Conservation (phyloP, 2,329 filamentous ascomycete genomes). For the Epichloe sp. region DNA sequence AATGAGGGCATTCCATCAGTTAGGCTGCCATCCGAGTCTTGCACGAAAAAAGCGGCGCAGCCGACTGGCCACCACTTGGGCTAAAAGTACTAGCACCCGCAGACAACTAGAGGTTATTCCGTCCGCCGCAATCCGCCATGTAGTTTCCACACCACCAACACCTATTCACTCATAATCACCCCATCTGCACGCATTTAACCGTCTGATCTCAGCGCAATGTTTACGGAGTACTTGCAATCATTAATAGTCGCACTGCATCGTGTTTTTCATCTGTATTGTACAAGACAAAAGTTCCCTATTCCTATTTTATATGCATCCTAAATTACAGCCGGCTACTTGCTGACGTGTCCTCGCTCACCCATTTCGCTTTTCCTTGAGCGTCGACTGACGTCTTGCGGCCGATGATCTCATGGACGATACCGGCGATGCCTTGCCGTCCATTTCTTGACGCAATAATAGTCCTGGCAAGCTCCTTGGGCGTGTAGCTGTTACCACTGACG, state of each 20-base stretch:
- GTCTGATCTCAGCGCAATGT: neutral
- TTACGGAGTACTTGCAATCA: no score
- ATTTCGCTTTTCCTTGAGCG: conserved; percentile 28
- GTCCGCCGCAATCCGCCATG: no score
- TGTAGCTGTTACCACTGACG: conserved; percentile 26
- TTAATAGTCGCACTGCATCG: neutral
- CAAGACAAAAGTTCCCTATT: neutral
- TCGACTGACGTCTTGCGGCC: conserved; percentile 43
- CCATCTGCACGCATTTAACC: neutral
- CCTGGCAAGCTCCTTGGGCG: conserved; percentile 45
- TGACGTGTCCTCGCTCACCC: conserved; percentile 19
- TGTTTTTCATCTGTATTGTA: conserved; percentile 2
- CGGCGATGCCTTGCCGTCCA: conserved; percentile 54
- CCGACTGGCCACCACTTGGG: no score
- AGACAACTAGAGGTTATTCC: no score
- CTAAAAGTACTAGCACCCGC: no score
- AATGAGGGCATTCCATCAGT: neutral
- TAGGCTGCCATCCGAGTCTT: neutral
- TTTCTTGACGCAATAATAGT: conserved; percentile 46
- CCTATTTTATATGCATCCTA: neutral
- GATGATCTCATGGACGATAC: conserved; percentile 57
- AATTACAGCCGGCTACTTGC: conserved; percentile 22
- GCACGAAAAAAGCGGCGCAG: no score
- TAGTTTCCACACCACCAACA: no score
- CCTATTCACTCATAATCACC: no score